Evolutionary conservation across 139 green algal genomes (phyloP), one percentile per base, ranked within the genome.

Genomic region (Micractinium sp.): DNA sequence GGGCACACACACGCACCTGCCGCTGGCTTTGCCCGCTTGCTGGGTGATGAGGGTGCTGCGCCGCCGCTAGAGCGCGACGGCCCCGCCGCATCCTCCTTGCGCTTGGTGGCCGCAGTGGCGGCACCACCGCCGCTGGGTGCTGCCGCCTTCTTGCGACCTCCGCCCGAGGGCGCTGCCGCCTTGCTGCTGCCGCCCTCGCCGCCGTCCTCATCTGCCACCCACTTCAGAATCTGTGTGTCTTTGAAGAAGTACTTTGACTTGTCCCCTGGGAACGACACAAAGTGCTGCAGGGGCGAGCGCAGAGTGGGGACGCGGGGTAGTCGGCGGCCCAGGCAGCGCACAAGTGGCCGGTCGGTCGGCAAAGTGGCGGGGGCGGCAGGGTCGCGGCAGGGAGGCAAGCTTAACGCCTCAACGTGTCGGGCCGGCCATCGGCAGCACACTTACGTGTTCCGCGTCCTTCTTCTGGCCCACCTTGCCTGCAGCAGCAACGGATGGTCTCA

Each of bases 11-110:
- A 73, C 63, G 22, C 63, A 73, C 23, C 2, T n/a, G 12, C 67
- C 20, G 12, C 23, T 31, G n/a, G n/a, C 63, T 87, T 87, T 61
- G 35, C 61, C 61, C 78, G 78, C 63, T 87, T 87, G 82, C 82
- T 78, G 63, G 61, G 63, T 25, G 23, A 56, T 38, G 71, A 16
- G 71, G 31, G 31, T 77, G 47, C 47, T 56, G 76, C 76, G 71
- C 31, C 71, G 31, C 35, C 35, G 71, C 71, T 38, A 27, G 71
- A 33, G 31, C 31, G 19, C 2, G 71, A n/a, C 71, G 31, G 71
- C 71, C 14, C 71, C 31, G 61, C 36, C 25, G 23, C 22, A 25
- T 39, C 31, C 77, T 39, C 38, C 33, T 27, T 18, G 35, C 33
- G 74, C 33, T 41, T 47, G 74, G 33, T 29, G 16, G 74, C 9